Conservation (phyloP, 2,329 filamentous ascomycete species). For the Arthrocladium fulminans region DNA sequence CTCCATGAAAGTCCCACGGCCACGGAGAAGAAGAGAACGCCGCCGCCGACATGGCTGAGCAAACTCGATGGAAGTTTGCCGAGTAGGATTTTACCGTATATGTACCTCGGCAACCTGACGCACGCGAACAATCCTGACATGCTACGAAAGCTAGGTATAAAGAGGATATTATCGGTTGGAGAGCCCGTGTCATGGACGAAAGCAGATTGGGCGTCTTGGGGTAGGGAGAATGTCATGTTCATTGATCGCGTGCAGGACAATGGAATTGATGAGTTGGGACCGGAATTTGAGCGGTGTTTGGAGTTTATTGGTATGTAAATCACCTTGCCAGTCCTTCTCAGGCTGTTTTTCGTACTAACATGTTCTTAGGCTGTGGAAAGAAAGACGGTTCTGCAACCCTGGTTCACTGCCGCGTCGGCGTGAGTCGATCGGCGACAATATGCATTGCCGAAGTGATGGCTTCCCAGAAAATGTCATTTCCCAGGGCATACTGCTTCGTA, state of each 20-base stretch:
- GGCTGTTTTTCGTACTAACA: constrained; percentile 10
- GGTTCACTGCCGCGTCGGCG: constrained; percentile 92
- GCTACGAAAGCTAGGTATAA: constrained; percentile 69
- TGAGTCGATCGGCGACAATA: constrained; percentile 90
- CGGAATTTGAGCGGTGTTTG: constrained; percentile 76
- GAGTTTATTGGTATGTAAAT: constrained; percentile 74
- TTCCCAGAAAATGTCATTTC: constrained; percentile 68
- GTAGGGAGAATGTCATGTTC: constrained; percentile 65
- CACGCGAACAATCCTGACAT: constrained; percentile 92
- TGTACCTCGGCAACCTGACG: constrained; percentile 88
- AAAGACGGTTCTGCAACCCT: constrained; percentile 71
- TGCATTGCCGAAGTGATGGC: constrained; percentile 99
- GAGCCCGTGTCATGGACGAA: constrained; percentile 77
- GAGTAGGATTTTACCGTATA: constrained; percentile 79
- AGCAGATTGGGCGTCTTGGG: constrained; percentile 63
- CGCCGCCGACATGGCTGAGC: constrained; percentile 67
- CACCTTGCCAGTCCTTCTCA: background rate
- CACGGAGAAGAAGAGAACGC: constrained; percentile 21
- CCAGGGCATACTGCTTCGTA: constrained; percentile 91
- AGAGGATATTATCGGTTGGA: constrained; percentile 81
- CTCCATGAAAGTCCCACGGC: constrained; percentile 58
- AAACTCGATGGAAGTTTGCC: constrained; percentile 84
- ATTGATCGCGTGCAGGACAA: constrained; percentile 91
- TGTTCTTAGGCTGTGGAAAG: constrained; percentile 62
- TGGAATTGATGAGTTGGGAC: constrained; percentile 81